Evolutionary conservation across 257 asterid genomes (phyloP).

Genomic region (Nicotiana otophora): DNA sequence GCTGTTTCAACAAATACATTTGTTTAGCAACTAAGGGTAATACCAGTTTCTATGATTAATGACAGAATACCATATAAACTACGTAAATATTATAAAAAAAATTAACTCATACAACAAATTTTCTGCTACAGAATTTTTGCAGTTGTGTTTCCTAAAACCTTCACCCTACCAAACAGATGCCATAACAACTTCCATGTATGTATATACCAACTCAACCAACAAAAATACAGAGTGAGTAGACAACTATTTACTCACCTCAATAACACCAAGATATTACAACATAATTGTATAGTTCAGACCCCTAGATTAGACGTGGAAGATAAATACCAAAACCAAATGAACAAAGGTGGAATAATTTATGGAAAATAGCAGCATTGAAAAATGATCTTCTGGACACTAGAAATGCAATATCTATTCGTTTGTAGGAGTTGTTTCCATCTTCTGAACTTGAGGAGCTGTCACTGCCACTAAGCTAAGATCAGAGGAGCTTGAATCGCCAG

Average conservation of each 20-base stretch:
- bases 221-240: not conserved
- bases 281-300: not conserved
- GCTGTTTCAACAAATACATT: too few species aligned
- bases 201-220: not conserved
- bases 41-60: too few species aligned
- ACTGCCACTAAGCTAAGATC: constrained; percentile 45
- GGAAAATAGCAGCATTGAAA: not conserved
- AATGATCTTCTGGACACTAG: not conserved
- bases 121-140: too few species aligned
- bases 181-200: not conserved
- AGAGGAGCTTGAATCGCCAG: constrained; percentile 32
- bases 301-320: not conserved
- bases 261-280: not conserved
- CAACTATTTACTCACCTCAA: not conserved
- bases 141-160: not conserved
- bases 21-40: too few species aligned
- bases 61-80: too few species aligned
- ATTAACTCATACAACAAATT: too few species aligned
- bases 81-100: too few species aligned
- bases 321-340: not conserved
- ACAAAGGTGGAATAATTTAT: not conserved
- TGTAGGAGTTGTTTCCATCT: constrained; percentile 56
- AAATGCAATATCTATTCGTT: not conserved
- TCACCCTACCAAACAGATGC: not conserved
- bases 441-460: constrained; percentile 67